A percentile compares a stretch with the other conserved stretches of the same genome.
These are phyloP conservation scores for Calocybe gambosa DNA, from an alignment of 1,284 basidiomycete genomes.

Conservation along the genomic window DNA sequence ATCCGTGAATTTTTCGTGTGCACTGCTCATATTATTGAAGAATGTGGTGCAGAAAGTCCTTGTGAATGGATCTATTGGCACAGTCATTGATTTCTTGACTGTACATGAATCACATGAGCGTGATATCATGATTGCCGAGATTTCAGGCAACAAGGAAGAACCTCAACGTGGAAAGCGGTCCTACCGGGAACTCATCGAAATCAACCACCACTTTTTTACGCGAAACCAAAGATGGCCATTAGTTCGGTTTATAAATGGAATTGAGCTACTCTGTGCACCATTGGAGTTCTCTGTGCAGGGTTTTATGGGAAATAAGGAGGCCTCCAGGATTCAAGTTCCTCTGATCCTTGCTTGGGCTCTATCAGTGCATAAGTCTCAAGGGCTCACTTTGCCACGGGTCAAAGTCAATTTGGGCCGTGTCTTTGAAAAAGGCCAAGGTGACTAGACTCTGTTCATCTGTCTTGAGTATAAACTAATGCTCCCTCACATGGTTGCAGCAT, in stretches of 20 bases:
- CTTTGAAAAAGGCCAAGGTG: conserved; percentile 79
- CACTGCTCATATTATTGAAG: conserved; percentile 17
- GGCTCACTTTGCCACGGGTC: conserved; percentile 71
- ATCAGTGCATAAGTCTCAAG: conserved; percentile 82
- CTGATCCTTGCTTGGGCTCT: conserved; percentile 78
- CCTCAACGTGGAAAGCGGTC: conserved; percentile 2
- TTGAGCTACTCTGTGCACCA: conserved; percentile 40
- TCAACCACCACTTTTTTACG: conserved; percentile 20
- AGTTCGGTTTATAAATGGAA: conserved; percentile 43
- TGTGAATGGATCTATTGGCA: conserved; percentile 79
- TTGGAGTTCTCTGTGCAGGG: conserved; percentile 45
- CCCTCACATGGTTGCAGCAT: conserved; percentile 42
- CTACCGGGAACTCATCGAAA: not conserved
- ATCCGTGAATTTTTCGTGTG: not conserved
- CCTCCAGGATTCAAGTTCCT: conserved; percentile 45
- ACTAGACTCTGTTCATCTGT: conserved; percentile 7
- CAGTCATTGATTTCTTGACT: conserved; percentile 56
- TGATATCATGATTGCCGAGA: conserved; percentile 22
- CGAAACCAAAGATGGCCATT: conserved; percentile 40
- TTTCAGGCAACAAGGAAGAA: not conserved
- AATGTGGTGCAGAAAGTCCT: conserved; percentile 62
- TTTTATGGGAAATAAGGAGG: conserved; percentile 37
- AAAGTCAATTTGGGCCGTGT: conserved; percentile 55
- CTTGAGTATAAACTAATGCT: not conserved
- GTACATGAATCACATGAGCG: conserved; percentile 26